Conservation (phyloP, 352 stramenopile genomes). For the Sclerospora graminicola region DNA sequence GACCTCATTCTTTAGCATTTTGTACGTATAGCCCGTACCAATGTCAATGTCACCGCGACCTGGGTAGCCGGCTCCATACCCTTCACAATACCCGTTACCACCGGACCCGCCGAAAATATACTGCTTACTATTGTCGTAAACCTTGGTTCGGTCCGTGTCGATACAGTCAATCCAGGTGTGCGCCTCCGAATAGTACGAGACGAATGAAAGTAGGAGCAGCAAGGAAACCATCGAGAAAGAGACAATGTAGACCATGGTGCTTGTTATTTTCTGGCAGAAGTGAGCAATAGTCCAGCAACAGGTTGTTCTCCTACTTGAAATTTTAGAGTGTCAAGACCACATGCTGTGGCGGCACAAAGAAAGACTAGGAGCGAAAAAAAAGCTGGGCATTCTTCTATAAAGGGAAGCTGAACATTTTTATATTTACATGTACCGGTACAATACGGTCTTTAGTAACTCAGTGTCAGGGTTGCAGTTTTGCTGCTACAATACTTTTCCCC, state of each 20-base stretch:
- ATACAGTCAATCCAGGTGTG: constrained; percentile 65
- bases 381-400: no score
- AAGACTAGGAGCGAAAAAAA: no score
- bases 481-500: no score
- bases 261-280: not conserved
- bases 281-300: no score
- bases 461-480: no score
- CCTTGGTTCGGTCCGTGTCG: constrained; percentile 42
- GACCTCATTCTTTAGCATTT: constrained; percentile 59
- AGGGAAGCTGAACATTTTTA: no score
- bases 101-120: constrained; percentile 65
- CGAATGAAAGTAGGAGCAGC: constrained; percentile 8
- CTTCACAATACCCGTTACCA: constrained; percentile 51
- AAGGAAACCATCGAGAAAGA: constrained; percentile 5
- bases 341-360: no score
- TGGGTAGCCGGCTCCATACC: constrained; percentile 49
- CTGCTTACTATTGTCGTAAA: constrained; percentile 50
- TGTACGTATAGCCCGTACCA: constrained; percentile 50
- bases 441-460: no score
- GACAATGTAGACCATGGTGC: constrained; percentile 9
- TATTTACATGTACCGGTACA: no score
- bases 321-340: no score
- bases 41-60: constrained; percentile 39
- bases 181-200: constrained; percentile 13
- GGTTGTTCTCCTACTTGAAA: no score